A percentile compares a stretch with the other conserved stretches of the same genome.
These are phyloP conservation scores for Echinochloa phyllopogon DNA, from an alignment of 176 grass and related monocot species.

Conservation along the genomic window DNA sequence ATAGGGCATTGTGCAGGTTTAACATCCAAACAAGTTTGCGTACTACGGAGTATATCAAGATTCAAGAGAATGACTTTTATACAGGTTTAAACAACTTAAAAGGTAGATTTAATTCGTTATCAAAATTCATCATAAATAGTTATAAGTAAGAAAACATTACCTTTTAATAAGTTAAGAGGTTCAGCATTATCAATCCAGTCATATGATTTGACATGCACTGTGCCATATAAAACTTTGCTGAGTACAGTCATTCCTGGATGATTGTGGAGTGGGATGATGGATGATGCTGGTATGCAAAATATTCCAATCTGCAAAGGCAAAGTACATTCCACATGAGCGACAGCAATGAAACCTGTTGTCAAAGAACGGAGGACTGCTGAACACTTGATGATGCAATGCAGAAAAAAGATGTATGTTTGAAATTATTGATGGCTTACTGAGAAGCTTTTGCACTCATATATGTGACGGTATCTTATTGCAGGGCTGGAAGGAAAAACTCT, in stretches of 20 bases:
- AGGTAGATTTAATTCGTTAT: not conserved
- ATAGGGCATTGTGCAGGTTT: not conserved
- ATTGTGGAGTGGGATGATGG: constrained; percentile 79
- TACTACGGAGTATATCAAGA: not conserved
- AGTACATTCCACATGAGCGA: not conserved
- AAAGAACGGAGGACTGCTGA: not conserved
- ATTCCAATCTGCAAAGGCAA: constrained; percentile 72
- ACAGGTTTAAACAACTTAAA: not conserved
- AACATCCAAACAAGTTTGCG: not conserved
- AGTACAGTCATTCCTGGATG: constrained; percentile 82
- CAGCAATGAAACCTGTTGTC: not conserved
- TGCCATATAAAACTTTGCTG: constrained; percentile 76
- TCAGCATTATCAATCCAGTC: constrained; percentile 60
- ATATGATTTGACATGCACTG: constrained; percentile 67
- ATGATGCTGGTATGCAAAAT: constrained; percentile 79
- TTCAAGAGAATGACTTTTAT: not conserved
- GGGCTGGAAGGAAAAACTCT: constrained; percentile 50
- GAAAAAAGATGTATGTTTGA: constrained; percentile 1
- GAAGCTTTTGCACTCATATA: constrained; percentile 69
- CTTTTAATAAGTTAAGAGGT: constrained; percentile 43
- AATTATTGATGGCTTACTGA: constrained; percentile 47
- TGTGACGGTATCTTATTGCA: constrained; percentile 70
- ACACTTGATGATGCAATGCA: not conserved
- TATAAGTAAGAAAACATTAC: constrained; percentile 6
- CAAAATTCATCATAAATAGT: not conserved